These are phyloP conservation scores for Pichia sp. DNA, from an alignment of 1,139 yeast species.

Conservation along the genomic window DNA sequence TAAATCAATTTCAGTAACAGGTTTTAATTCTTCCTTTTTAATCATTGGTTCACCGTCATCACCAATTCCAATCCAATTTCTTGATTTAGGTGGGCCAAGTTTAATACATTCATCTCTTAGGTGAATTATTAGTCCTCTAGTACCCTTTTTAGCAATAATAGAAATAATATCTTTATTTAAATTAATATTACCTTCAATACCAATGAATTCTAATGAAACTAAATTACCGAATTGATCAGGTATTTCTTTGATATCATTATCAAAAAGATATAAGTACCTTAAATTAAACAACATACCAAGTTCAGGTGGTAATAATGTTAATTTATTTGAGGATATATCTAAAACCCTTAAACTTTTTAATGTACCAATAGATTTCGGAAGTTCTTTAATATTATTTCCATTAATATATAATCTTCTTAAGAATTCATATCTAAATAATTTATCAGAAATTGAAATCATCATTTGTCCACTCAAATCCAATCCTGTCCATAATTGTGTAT, in stretches of 20 bases:
- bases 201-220: conserved; percentile 78
- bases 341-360: conserved; percentile 73
- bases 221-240: conserved; percentile 86
- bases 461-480: conserved; percentile 91
- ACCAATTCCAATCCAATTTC: conserved; percentile 77
- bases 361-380: conserved; percentile 68
- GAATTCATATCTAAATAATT: conserved; percentile 75
- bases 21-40: conserved; percentile 25
- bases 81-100: conserved; percentile 56
- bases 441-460: conserved; percentile 60
- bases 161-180: conserved; percentile 60
- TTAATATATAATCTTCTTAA: conserved; percentile 81
- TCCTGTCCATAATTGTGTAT: conserved; percentile 88
- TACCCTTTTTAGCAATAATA: conserved; percentile 74
- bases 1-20: conserved; percentile 31
- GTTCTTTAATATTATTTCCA: conserved; percentile 66
- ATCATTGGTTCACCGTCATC: conserved; percentile 65
- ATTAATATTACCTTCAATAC: conserved; percentile 85
- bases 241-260: conserved; percentile 67
- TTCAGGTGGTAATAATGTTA: conserved; percentile 70
- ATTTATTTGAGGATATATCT: conserved; percentile 75
- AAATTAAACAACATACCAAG: conserved; percentile 78
- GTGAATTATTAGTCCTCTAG: conserved; percentile 72
- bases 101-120: conserved; percentile 79
- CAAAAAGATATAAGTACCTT: conserved; percentile 79